phyloP scores from a whole-genome alignment of 371 early-diverging fungal species.

The Mucor piriformis region DNA sequence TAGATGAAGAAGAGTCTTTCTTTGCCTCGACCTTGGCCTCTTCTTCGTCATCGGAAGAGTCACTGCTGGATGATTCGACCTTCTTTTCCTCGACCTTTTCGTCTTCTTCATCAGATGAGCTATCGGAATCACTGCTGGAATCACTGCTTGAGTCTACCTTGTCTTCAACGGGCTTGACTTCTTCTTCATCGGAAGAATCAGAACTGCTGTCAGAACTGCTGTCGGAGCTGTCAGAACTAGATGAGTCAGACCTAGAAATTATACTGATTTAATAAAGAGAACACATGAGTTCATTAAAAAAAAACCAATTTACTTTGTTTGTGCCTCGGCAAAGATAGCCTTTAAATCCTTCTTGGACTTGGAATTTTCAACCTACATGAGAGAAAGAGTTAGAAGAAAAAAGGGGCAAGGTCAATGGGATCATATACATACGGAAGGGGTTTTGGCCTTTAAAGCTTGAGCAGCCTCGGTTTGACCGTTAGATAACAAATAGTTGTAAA shows the following conservation, averaged over 20 bases:
- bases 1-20: background rate
- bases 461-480: constrained; percentile 30
- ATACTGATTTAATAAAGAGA: background rate
- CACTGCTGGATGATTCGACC: constrained; percentile 7
- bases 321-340: constrained; percentile 14
- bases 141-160: constrained; percentile 18
- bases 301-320: constrained; percentile 9
- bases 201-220: constrained; percentile 16
- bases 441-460: constrained; percentile 28
- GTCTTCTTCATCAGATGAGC: constrained; percentile 5
- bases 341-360: constrained; percentile 18
- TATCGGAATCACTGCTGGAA: constrained; percentile 12
- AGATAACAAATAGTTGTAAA: constrained; percentile 32
- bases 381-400: background rate
- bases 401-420: too few relatives aligned
- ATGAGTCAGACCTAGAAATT: constrained; percentile 13
- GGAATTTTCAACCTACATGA: constrained; percentile 11
- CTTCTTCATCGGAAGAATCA: constrained; percentile 26
- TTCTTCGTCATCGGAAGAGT: constrained; percentile 22
- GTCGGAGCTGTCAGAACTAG: constrained; percentile 6
- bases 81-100: constrained; percentile 14
- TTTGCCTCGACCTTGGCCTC: background rate
- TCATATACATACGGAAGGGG: constrained; percentile 23
- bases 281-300: background rate
- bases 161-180: too few relatives aligned